phyloP scores from a whole-genome alignment of 768 basidiomycete genomes.

The Macrolepiota dolichaula region DNA sequence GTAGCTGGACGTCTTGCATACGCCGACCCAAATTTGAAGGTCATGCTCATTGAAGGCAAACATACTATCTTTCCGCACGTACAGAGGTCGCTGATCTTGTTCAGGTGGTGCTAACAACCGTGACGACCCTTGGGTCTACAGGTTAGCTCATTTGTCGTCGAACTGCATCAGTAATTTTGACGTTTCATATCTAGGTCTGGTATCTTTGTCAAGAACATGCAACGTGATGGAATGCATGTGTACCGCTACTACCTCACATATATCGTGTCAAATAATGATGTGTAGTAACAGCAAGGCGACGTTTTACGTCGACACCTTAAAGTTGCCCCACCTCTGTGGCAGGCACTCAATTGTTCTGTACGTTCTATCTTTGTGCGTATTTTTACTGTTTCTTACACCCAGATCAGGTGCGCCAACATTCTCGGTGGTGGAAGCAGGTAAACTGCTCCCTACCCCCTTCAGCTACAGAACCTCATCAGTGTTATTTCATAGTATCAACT shows the following conservation, averaged over 20 bases:
- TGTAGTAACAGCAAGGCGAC: slow-evolving; percentile 69
- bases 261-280: not conserved
- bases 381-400: not conserved
- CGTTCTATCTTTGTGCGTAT: slow-evolving; percentile 16
- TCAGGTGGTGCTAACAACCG: slow-evolving; percentile 68
- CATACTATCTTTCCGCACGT: not conserved
- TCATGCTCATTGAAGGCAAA: slow-evolving; percentile 71
- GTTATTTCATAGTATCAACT: slow-evolving; percentile 61
- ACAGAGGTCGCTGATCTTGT: not conserved
- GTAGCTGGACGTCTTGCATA: slow-evolving; percentile 67
- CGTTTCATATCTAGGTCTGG: slow-evolving; percentile 41
- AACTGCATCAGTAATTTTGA: not conserved
- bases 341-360: slow-evolving; percentile 67
- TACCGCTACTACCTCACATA: not conserved
- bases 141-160: slow-evolving; percentile 24
- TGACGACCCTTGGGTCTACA: slow-evolving; percentile 74
- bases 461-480: not conserved
- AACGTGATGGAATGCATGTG: slow-evolving; percentile 61
- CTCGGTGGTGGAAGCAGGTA: slow-evolving; percentile 60
- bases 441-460: slow-evolving; percentile 7
- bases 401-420: slow-evolving; percentile 60
- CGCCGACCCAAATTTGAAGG: slow-evolving; percentile 68
- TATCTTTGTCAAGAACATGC: slow-evolving; percentile 72
- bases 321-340: slow-evolving; percentile 56
- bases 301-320: slow-evolving; percentile 63